Base-by-base conservation (phyloP, 345 rosid genomes). In the Ceriops decandra region DNA sequence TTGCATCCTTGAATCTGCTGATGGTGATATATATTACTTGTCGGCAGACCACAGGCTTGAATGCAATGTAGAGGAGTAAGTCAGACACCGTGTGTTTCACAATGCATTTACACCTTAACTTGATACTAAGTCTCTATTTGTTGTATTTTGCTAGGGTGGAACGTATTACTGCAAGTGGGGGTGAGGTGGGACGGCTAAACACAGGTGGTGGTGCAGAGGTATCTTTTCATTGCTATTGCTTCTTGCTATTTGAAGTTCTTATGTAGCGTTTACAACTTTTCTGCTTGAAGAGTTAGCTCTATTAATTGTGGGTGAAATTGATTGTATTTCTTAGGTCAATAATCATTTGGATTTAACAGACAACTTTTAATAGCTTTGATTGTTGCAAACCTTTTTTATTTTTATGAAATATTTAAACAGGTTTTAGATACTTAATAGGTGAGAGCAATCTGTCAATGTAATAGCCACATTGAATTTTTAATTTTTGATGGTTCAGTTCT, bases 191-290 rank as follows among this genome's bases (percentile, higher is more conserved):
- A 62, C 90, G 98, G 67, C 83, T 95, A 62, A 92, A 90, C 76
- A 82, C 99, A 66, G 99, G 99, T 66, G 97, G 98, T 67, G 99
- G 99, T 80, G 85, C 96, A 7, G 97, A 92, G 98, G 99, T 95
- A 86, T 60, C 28, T 60, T 38, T 71, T 64, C 71, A 62, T 74
- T 69, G 61, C 20, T 68, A 64, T 4, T 52, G 52, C 20, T 46
- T 70, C 54, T 63, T 62, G 57, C 53, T 53, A 35, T 67, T 60
- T 52, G 58, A 47, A 66, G n/a, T 26, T 26, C 64, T 52, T 13
- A 22, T 33, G 28, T 36, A 1, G 8, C 24, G 28, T 10, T 67
- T 24, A 13, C 15, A 62, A 10, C 52, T 27, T 61, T 5, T 51
- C 17, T 38, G 15, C n/a, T 20, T 54, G 27, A n/a, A 16, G 22